phyloP scores from a whole-genome alignment of 306 rosid species.

The Hippophae rhamnoides region DNA sequence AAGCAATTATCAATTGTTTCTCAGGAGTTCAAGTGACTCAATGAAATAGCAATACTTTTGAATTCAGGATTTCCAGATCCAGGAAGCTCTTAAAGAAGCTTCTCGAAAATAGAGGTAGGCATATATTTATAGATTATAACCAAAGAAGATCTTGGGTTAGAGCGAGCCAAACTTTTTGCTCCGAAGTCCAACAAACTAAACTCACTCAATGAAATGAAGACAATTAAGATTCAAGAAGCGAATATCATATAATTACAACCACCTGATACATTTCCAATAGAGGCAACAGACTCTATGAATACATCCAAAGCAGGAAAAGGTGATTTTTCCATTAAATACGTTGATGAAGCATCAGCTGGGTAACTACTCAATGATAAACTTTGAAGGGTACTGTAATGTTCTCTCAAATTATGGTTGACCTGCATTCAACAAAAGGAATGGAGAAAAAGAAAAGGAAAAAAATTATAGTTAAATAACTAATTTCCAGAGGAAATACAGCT shows the following conservation, averaged over 20 bases:
- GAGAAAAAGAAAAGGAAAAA: background rate
- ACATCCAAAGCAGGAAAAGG: slow-evolving; percentile 71
- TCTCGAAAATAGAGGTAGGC: too few relatives aligned
- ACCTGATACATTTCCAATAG: slow-evolving; percentile 72
- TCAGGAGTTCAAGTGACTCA: too few relatives aligned
- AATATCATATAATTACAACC: background rate
- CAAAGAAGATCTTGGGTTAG: too few relatives aligned
- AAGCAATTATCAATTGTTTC: too few relatives aligned
- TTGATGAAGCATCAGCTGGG: slow-evolving; percentile 39
- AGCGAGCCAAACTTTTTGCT: too few relatives aligned
- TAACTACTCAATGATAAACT: slow-evolving; percentile 30
- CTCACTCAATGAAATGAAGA: background rate
- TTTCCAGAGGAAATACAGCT: slow-evolving; percentile 3
- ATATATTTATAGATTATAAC: too few relatives aligned
- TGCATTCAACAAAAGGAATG: slow-evolving; percentile 25
- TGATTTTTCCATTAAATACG: slow-evolving; percentile 67
- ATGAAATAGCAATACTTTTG: too few relatives aligned
- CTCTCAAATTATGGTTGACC: slow-evolving; percentile 41
- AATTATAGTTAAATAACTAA: background rate
- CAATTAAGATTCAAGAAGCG: background rate
- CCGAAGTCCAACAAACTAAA: too few relatives aligned
- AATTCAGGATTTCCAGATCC: too few relatives aligned
- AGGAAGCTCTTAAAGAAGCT: too few relatives aligned
- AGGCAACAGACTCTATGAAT: slow-evolving; percentile 57
- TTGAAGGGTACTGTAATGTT: slow-evolving; percentile 20